These are phyloP conservation scores for Inonotus obliquus DNA, from an alignment of 1,284 basidiomycete species.

Conservation along the genomic window DNA sequence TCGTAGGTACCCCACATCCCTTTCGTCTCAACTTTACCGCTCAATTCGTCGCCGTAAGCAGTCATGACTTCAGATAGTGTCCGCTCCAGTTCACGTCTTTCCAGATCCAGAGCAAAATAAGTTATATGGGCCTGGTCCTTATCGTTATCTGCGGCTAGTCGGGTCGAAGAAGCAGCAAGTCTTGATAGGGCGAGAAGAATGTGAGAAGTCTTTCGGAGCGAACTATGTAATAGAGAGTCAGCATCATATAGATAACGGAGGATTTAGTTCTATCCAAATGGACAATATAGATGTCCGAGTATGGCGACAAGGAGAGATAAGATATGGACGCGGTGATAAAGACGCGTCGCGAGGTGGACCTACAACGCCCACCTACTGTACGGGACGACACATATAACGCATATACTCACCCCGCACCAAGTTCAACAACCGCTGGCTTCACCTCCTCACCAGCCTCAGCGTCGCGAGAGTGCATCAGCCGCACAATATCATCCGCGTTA, in stretches of 20 bases:
- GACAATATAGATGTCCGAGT: too few species aligned
- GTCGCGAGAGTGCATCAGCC: slow-evolving; percentile 52
- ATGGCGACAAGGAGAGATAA: slow-evolving; percentile 13
- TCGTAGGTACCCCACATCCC: slow-evolving; percentile 91
- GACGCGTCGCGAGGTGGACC: slow-evolving; percentile 12
- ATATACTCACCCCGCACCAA: slow-evolving; percentile 80
- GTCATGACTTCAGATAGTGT: slow-evolving; percentile 71
- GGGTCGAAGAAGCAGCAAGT: slow-evolving; percentile 32
- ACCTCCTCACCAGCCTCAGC: slow-evolving; percentile 42
- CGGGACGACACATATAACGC: slow-evolving; percentile 9
- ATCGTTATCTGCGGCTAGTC: slow-evolving; percentile 6
- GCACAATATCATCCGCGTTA: slow-evolving; percentile 38
- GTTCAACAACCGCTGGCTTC: slow-evolving; percentile 66
- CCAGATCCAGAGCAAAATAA: slow-evolving; percentile 94
- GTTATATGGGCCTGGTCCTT: slow-evolving; percentile 41
- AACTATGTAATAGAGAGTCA: slow-evolving; percentile 38
- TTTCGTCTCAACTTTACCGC: slow-evolving; percentile 68
- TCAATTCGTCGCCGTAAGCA: slow-evolving; percentile 57
- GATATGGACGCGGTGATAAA: slow-evolving; percentile 17
- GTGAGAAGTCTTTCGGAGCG: slow-evolving; percentile 87
- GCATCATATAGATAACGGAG: background rate
- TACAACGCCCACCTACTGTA: slow-evolving; percentile 6
- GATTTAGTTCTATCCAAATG: background rate
- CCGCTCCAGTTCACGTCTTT: slow-evolving; percentile 80
- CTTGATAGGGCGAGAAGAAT: slow-evolving; percentile 74